These are phyloP conservation scores for Triglochin maritima DNA, from an alignment of 106 monocot species.

Conservation along the genomic window DNA sequence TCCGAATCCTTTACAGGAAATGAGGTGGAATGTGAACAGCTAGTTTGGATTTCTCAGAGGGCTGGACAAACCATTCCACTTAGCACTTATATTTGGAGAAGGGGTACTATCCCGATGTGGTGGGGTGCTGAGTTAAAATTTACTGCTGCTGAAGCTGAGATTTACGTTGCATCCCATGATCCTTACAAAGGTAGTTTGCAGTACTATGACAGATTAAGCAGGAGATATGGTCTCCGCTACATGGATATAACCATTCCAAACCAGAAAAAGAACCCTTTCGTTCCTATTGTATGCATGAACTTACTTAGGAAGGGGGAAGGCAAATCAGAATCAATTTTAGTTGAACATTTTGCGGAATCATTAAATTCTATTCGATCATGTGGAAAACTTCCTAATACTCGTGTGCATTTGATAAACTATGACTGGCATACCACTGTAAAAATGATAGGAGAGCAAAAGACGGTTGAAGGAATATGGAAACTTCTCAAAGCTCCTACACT, in stretches of 20 bases:
- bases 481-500: conserved; percentile 68
- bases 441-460: conserved; percentile 70
- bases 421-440: conserved; percentile 98
- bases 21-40: conserved; percentile 97
- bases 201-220: conserved; percentile 82
- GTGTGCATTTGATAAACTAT: conserved; percentile 87
- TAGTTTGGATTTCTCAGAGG: conserved; percentile 61
- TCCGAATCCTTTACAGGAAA: conserved; percentile 42
- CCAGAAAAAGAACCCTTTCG: conserved; percentile 59
- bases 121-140: conserved; percentile 97
- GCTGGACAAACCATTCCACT: conserved; percentile 49
- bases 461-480: conserved; percentile 88
- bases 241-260: conserved; percentile 28
- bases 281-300: conserved; percentile 91
- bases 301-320: conserved; percentile 75
- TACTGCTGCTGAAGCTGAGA: conserved; percentile 88
- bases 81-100: conserved; percentile 82
- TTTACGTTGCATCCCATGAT: conserved; percentile 79
- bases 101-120: conserved; percentile 97
- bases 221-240: conserved; percentile 55
- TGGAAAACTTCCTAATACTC: conserved; percentile 52
- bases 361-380: conserved; percentile 45
- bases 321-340: conserved; percentile 73
- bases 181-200: conserved; percentile 75
- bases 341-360: conserved; percentile 76